A percentile compares a stretch with the other conserved stretches of the same genome.
Conservation (phyloP, 2,329 filamentous ascomycete species). For the Claviceps maximensis region DNA sequence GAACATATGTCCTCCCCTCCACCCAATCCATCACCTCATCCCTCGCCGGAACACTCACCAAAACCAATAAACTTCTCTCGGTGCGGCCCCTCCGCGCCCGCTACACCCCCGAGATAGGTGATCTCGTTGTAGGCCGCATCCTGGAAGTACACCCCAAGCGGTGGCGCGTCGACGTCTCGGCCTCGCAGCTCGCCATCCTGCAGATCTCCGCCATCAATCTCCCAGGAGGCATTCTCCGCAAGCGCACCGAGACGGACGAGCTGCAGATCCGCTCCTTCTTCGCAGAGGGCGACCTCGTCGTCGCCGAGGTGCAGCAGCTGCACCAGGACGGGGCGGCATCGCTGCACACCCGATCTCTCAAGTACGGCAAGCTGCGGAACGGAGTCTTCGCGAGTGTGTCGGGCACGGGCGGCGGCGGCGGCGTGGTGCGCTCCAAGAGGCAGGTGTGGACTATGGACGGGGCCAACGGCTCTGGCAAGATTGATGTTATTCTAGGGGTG, state of each 20-base stretch:
- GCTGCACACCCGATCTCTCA: constrained; percentile 78
- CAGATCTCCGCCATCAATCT: constrained; percentile 87
- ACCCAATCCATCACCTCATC: constrained; percentile 69
- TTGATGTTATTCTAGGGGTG: constrained; percentile 83
- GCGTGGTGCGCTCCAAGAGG: constrained; percentile 69
- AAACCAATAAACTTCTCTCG: constrained; percentile 93
- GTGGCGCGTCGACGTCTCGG: constrained; percentile 91
- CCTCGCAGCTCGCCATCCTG: constrained; percentile 70
- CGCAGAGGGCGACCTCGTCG: constrained; percentile 81
- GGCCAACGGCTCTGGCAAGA: constrained; percentile 42
- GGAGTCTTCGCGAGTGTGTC: constrained; percentile 75
- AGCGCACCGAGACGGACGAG: constrained; percentile 89
- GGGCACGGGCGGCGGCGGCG: constrained; percentile 72
- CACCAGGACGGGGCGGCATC: constrained; percentile 75
- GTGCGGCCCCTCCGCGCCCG: constrained; percentile 81
- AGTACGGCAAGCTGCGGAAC: constrained; percentile 92
- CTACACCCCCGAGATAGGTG: constrained; percentile 91
- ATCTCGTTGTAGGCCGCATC: constrained; percentile 87
- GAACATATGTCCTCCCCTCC: constrained; percentile 59
- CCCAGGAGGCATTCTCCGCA: constrained; percentile 80
- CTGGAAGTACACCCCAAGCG: constrained; percentile 85
- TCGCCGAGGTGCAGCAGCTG: constrained; percentile 87
- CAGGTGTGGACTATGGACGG: constrained; percentile 75
- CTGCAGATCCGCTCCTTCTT: constrained; percentile 97
- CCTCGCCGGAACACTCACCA: constrained; percentile 77